These are phyloP conservation scores for Ascosphaera acerosa DNA, from an alignment of 2,329 filamentous ascomycete genomes.

Conservation along the genomic window DNA sequence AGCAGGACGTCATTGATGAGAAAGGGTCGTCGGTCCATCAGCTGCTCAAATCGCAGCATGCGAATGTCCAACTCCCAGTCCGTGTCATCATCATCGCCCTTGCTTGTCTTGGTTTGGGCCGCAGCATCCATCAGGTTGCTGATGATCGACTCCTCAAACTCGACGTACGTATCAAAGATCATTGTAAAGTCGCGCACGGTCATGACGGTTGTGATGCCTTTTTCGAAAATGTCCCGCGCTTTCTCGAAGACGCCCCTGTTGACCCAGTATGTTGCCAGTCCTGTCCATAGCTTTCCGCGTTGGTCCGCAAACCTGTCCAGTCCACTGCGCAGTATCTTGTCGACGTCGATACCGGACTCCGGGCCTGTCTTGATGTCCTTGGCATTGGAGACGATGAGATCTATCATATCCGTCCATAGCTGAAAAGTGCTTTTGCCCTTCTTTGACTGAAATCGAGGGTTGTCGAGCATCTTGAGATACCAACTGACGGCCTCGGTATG, in stretches of 20 bases:
- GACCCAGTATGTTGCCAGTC: slow-evolving; percentile 90
- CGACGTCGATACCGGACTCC: slow-evolving; percentile 66
- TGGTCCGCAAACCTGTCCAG: slow-evolving; percentile 82
- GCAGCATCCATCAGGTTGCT: slow-evolving; percentile 75
- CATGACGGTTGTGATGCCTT: slow-evolving; percentile 94
- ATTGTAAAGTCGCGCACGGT: slow-evolving; percentile 93
- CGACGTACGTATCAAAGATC: slow-evolving; percentile 85
- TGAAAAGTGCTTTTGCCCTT: slow-evolving; percentile 88
- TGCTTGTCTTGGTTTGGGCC: slow-evolving; percentile 48
- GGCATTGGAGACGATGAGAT: slow-evolving; percentile 75
- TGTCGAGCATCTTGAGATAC: slow-evolving; percentile 82
- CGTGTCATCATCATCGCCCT: slow-evolving; percentile 39
- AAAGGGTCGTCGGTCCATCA: slow-evolving; percentile 93
- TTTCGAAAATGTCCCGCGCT: slow-evolving; percentile 80
- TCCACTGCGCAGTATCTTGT: slow-evolving; percentile 77
- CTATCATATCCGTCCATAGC: slow-evolving; percentile 93
- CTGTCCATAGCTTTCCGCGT: slow-evolving; percentile 81
- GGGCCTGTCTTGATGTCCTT: slow-evolving; percentile 59
- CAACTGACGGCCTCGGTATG: slow-evolving; percentile 80
- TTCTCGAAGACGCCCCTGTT: slow-evolving; percentile 77
- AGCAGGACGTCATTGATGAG: slow-evolving; percentile 87
- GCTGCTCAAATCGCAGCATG: slow-evolving; percentile 92
- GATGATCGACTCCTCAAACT: slow-evolving; percentile 93
- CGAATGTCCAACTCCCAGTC: slow-evolving; percentile 89
- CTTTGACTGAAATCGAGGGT: slow-evolving; percentile 73